A percentile compares a stretch with the other conserved stretches of the same genome.
Conservation (phyloP, 805 yeast genomes). For the Kodamaea neixiangensis region DNA sequence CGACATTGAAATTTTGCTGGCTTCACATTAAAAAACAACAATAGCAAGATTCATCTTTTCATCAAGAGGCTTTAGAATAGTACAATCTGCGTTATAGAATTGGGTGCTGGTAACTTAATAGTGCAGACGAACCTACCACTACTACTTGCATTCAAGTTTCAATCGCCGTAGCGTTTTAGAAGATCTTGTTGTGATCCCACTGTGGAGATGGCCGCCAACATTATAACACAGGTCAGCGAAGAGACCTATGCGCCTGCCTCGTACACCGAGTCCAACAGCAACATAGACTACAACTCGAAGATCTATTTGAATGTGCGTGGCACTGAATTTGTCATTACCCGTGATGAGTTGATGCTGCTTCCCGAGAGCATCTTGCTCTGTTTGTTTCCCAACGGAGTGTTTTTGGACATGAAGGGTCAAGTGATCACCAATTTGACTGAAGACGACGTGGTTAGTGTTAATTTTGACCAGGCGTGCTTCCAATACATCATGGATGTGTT, state of each 20-base stretch:
- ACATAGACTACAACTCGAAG: constrained; percentile 60
- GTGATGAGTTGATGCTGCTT: constrained; percentile 86
- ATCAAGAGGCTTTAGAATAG: neutral
- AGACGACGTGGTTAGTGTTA: constrained; percentile 76
- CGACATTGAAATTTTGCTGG: constrained; percentile 5
- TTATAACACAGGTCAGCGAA: constrained; percentile 73
- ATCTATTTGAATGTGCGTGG: constrained; percentile 83
- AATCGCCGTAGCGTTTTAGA: neutral
- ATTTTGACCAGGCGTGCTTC: constrained; percentile 85
- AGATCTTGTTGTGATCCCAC: neutral
- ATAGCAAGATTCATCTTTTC: constrained; percentile 3
- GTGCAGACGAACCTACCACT: neutral
- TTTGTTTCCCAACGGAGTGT: constrained; percentile 87
- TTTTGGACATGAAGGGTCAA: constrained; percentile 73
- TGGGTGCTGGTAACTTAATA: constrained; percentile 24
- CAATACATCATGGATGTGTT: constrained; percentile 77
- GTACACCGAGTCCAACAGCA: constrained; percentile 26
- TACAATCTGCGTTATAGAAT: constrained; percentile 3
- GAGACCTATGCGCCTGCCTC: constrained; percentile 22
- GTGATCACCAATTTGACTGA: constrained; percentile 79
- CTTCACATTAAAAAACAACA: constrained; percentile 2
- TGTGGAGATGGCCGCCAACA: constrained; percentile 41
- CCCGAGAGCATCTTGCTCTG: constrained; percentile 90
- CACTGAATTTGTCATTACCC: constrained; percentile 66
- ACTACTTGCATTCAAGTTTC: neutral